Base-by-base conservation (phyloP, 306 rosid species). In the Ormosia emarginata region DNA sequence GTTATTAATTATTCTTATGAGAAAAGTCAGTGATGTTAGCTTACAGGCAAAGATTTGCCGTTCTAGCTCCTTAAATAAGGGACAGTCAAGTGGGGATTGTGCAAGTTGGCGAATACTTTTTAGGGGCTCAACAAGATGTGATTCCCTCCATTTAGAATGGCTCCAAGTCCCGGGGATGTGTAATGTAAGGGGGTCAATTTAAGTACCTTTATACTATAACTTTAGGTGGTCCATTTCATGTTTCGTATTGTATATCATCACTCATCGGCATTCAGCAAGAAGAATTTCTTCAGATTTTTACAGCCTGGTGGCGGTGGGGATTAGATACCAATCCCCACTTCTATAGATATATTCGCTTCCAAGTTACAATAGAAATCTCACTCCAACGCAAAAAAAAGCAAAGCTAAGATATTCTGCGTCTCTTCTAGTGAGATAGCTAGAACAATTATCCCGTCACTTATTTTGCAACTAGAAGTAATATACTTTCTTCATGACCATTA, bases 321-420 rank as follows among this genome's bases (percentile, higher is more conserved):
- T 91, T 87, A 88, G 97, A 91, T 93, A 79, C 90, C 80, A 79
- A 82, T 88, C 75, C 86, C 76, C 72, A 82, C 75, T 72, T 70
- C 69, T 59, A 74, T 67, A 59, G 78, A 86, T 80, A 78, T 82
- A 83, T 89, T 85, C 93, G 47, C 80, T 67, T n/a, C n/a, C n/a
- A n/a, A n/a, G n/a, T n/a, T 36, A 83, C 90, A 81, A 82, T 69
- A 82, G 79, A 49, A 76, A 79, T 71, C 79, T 81, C 80, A 43
- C 66, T 71, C 37, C 13, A 58, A 14, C 58, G 17, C 18, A 34
- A 37, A 49, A 85, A 46, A 30, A 67, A 57, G 69, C 62, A 81
- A 49, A 36, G 57, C 57, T 79, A 47, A 87, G 81, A 90, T 90
- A 87, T 86, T 84, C 84, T 75, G 67, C 80, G 32, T 80, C 67